Base-by-base conservation (phyloP, 106 monocot species). In the Acorus calamus region DNA sequence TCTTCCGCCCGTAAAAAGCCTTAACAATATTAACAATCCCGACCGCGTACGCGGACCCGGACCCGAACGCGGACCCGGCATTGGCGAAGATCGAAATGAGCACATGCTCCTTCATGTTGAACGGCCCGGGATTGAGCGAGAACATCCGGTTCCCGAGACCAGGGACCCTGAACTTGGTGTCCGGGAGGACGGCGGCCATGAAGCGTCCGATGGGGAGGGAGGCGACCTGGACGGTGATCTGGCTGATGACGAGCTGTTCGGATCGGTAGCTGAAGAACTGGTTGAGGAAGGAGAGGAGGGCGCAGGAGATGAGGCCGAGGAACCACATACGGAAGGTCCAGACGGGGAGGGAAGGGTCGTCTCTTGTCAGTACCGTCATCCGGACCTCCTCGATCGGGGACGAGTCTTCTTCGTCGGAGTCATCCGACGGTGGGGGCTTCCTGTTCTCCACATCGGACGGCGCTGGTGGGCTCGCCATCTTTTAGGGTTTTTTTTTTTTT, bases 261-360 rank as follows among this genome's bases (percentile, higher is more conserved):
- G 89, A 83, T 6, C 93, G 78, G 80, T 94, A 94, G 14, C 81
- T 53, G 74, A 94, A 94, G 83, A 94, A 94, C 81, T 94, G 93
- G 83, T 94, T 94, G 42, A 94, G 77, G 75, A 94, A 89, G 7
- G 89, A 84, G 75, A 94, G 59, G 58, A 84, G 63, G 28, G 65
- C 66, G 86, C 89, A 89, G 8, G 89, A 86, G 14, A 89, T n/a
- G 6, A 84, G 48, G 12, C 94, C 94, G 8, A 94, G 60, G 62
- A 75, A 77, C 94, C 94, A 94, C 94, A 94, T 94, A 43, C 94
- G 81, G 81, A 94, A 89, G 4, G 94, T 94, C 89, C 89, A 86
- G 6, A 94, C 94, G 9, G 94, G 94, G 7, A 86, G 79, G 50
- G 77, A 50, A 2, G 94, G 89, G 70, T 94, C 86, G 72, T 94